Percentiles rank a stretch among this genome's conserved stretches.
phyloP scores from a whole-genome alignment of 2,329 filamentous ascomycete genomes.

The Aschersonia sp. region DNA sequence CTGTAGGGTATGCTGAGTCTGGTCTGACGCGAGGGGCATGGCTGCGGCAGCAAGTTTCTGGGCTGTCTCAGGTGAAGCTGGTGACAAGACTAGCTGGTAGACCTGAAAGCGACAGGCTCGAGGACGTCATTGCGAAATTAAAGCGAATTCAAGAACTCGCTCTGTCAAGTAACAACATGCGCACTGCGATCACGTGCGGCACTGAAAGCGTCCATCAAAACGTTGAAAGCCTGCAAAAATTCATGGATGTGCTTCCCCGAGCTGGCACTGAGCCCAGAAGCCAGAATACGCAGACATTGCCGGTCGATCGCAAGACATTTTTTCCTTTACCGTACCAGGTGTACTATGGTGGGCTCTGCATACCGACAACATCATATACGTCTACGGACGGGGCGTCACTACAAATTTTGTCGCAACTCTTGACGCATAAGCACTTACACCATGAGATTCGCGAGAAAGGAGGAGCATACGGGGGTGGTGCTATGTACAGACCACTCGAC shows the following conservation, averaged over 20 bases:
- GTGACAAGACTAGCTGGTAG: constrained; percentile 66
- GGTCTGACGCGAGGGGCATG: constrained; percentile 58
- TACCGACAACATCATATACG: constrained; percentile 75
- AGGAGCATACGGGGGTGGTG: constrained; percentile 87
- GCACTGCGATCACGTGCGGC: constrained; percentile 77
- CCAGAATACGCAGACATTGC: constrained; percentile 17
- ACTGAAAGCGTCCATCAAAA: constrained; percentile 57
- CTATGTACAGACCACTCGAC: constrained; percentile 64
- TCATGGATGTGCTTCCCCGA: constrained; percentile 34
- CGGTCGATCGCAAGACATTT: constrained; percentile 57
- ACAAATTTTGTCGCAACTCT: constrained; percentile 76
- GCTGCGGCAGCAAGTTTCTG: constrained; percentile 70
- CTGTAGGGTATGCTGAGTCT: constrained; percentile 70
- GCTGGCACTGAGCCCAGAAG: constrained; percentile 24
- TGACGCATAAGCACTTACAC: constrained; percentile 93
- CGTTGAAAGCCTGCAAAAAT: constrained; percentile 53
- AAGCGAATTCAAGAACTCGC: constrained; percentile 73
- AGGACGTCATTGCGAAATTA: constrained; percentile 66
- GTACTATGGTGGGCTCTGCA: constrained; percentile 74
- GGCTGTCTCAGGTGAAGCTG: constrained; percentile 80
- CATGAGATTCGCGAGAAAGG: constrained; percentile 97
- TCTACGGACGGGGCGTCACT: constrained; percentile 62
- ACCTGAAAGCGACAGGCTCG: constrained; percentile 51
- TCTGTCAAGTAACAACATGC: constrained; percentile 53
- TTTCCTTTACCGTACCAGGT: constrained; percentile 95